Evolutionary conservation across 495 filamentous ascomycete genomes (phyloP), one percentile per base, ranked within the genome.

Genomic region (Elasticomyces elasticus): DNA sequence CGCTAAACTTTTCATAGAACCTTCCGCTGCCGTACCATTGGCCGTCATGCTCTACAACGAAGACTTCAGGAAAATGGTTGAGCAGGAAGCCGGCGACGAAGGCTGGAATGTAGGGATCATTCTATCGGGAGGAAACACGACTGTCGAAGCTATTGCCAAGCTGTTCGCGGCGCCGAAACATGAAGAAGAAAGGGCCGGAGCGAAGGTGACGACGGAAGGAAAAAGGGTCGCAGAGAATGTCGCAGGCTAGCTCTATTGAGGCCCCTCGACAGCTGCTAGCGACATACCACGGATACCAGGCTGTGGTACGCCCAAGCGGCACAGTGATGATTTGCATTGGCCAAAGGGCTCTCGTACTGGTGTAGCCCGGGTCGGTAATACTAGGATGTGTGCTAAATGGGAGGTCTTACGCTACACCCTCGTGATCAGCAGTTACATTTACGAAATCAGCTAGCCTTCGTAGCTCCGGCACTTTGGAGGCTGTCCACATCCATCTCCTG

Each of bases 1-100:
- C 54, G 82, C 95, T 78, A 97, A 97, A 79, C 71, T 94, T 40
- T 78, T 95, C 40, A 79, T 96, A 23, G 92, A 98, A 73, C 92
- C 92, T 44, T 90, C 86, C 67, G 79, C 90, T 2, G 88, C 84
- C 2, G 90, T 98, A 20, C 82, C 82, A 13, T 67, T 98, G 59
- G 92, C 92, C 4, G 84, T 85, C 5, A 83, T 81, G 52, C 67
- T 98, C 62, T 95, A 78, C 61, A 82, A 92, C 66, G 88, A 94
- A 66, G 86, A 87, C 24, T 95, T 95, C 62, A 73, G 87, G 57
- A 67, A 63, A 20, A 58, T 81, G 64, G 85, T 88, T 30, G 81
- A 89, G 68, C 66, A 64, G 48, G 83, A 90, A 68, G 84, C 72
- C 0, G 85, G 84, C 3, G 76, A 79, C 59, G 74, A 79, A 20